Percentiles rank a stretch among this genome's conserved stretches.
Conservation (phyloP, 2,329 filamentous ascomycete species). For the Colletotrichum orbiculare region DNA sequence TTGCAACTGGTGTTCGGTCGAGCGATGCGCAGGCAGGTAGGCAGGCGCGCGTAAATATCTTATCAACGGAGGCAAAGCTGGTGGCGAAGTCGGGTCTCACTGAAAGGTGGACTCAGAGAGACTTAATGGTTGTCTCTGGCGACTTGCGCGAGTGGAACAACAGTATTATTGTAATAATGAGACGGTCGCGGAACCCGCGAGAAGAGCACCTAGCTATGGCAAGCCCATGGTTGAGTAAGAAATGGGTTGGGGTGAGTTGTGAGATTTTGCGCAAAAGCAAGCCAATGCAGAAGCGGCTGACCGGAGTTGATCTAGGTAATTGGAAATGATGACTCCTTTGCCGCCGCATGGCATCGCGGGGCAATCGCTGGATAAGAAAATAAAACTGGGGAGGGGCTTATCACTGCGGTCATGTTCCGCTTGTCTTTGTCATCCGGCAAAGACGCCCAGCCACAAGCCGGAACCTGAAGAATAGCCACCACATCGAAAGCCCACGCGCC, state of each 20-base stretch:
- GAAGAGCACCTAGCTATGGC: slow-evolving; percentile 31
- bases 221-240: slow-evolving; percentile 22
- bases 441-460: slow-evolving; percentile 10
- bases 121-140: too few species aligned
- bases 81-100: neutral
- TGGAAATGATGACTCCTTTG: slow-evolving; percentile 32
- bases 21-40: too few species aligned
- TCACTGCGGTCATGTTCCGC: neutral
- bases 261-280: neutral
- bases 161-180: slow-evolving; percentile 23
- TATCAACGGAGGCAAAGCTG: too few species aligned
- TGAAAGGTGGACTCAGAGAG: too few species aligned
- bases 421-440: too few species aligned
- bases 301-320: slow-evolving; percentile 9
- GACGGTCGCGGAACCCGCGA: slow-evolving; percentile 34
- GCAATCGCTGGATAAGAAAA: slow-evolving; percentile 13
- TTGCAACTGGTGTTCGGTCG: neutral
- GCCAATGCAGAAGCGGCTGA: slow-evolving; percentile 17
- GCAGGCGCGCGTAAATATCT: too few species aligned
- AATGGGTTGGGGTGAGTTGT: slow-evolving; percentile 12
- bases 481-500: neutral
- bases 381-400: neutral
- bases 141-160: neutral
- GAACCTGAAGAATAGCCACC: slow-evolving; percentile 12
- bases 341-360: slow-evolving; percentile 33